Evolutionary conservation across 2,329 filamentous ascomycete species (phyloP).

Genomic region (Talaromyces rugulosus): DNA sequence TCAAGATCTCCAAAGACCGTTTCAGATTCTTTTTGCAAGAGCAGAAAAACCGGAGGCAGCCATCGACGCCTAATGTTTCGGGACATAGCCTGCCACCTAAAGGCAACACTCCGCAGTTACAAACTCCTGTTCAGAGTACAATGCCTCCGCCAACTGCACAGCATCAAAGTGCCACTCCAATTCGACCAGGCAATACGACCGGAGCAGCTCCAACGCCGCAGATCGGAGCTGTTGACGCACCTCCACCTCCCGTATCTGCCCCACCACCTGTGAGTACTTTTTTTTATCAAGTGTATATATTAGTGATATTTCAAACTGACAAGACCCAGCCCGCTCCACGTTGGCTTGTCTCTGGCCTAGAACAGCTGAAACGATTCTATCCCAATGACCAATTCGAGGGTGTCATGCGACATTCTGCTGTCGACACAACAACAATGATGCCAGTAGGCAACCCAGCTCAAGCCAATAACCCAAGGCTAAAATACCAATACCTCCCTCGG

Average conservation of each 20-base stretch:
- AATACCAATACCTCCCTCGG: conserved; percentile 78
- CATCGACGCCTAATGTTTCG: conserved; percentile 31
- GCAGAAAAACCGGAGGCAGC: conserved; percentile 38
- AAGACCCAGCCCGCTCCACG: conserved; percentile 68
- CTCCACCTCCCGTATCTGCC: conserved; percentile 38
- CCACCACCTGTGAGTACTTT: conserved; percentile 40
- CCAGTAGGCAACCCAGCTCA: conserved; percentile 54
- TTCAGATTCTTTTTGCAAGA: conserved; percentile 63
- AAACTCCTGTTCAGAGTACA: conserved; percentile 48
- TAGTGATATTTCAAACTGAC: conserved; percentile 11
- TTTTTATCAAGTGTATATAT: not conserved
- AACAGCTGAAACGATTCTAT: conserved; percentile 64
- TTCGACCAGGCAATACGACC: conserved; percentile 19
- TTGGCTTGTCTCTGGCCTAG: conserved; percentile 76
- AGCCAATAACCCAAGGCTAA: conserved; percentile 57
- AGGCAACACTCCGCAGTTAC: conserved; percentile 43
- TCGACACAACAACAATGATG: conserved; percentile 67
- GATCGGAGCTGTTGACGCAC: conserved; percentile 43
- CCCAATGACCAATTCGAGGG: conserved; percentile 81
- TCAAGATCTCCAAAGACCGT: conserved; percentile 69
- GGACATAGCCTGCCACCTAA: conserved; percentile 44
- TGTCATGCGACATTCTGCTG: conserved; percentile 82
- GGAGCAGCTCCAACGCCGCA: conserved; percentile 30
- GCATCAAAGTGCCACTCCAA: conserved; percentile 21
- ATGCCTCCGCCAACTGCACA: conserved; percentile 46